These are phyloP conservation scores for Plasmodium inui DNA, from an alignment of 169 alveolate genomes.

Conservation along the genomic window DNA sequence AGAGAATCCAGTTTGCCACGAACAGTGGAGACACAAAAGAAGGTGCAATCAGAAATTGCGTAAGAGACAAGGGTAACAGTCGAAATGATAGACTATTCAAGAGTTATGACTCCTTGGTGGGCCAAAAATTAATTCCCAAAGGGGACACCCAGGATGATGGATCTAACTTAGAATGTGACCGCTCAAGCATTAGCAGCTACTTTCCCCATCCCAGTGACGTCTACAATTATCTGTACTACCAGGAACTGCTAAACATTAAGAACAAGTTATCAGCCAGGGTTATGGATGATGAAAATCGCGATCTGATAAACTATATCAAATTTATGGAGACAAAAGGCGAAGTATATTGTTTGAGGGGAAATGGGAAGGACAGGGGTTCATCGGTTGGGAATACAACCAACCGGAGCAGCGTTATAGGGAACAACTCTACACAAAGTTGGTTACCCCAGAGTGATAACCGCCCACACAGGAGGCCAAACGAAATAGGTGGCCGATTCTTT, in stretches of 20 bases:
- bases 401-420: not conserved
- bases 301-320: not conserved
- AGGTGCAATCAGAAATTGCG: not conserved
- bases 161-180: not conserved
- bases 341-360: not conserved
- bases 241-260: conserved; percentile 27
- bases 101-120: not conserved
- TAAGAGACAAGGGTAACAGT: not conserved
- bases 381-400: not conserved
- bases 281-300: not conserved
- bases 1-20: not conserved
- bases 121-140: conserved; percentile 1
- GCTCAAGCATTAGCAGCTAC: conserved; percentile 14
- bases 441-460: not conserved
- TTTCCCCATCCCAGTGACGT: conserved; percentile 53
- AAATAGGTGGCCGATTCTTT: not conserved
- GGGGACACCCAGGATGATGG: not conserved
- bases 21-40: not conserved
- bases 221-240: conserved; percentile 61
- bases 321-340: not conserved
- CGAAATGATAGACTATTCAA: not conserved
- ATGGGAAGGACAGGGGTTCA: not conserved
- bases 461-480: not conserved
- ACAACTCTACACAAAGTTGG: not conserved
- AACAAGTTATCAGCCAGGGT: not conserved